Evolutionary conservation across 2,329 filamentous ascomycete species (phyloP).

Genomic region (Berkeleyomyces rouxiae): DNA sequence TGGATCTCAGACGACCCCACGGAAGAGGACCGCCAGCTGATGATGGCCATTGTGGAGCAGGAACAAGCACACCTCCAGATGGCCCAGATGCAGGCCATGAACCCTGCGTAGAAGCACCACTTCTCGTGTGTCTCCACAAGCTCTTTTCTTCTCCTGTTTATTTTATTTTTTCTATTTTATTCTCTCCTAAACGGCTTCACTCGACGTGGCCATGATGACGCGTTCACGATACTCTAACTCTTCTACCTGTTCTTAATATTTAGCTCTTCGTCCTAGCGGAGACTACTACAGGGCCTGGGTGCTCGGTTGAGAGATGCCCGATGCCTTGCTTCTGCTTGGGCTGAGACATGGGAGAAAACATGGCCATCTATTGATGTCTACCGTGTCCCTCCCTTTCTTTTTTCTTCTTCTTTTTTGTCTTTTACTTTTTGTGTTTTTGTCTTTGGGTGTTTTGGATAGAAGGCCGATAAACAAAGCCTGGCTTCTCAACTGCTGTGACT

Average conservation of each 20-base stretch:
- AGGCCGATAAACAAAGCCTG: neutral
- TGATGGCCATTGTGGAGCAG: slow-evolving; percentile 20
- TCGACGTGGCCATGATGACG: neutral
- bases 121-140: neutral
- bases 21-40: slow-evolving; percentile 41
- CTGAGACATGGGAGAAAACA: neutral
- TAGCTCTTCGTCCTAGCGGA: neutral
- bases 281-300: neutral
- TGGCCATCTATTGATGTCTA: neutral
- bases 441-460: neutral
- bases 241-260: slow-evolving; percentile 2
- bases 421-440: neutral
- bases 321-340: neutral
- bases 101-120: neutral
- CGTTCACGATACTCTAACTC: neutral
- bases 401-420: neutral
- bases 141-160: slow-evolving; percentile 2
- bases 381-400: neutral
- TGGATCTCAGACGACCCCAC: slow-evolving; percentile 63
- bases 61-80: neutral
- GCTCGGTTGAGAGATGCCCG: neutral
- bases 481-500: neutral
- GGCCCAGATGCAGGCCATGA: neutral
- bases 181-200: neutral
- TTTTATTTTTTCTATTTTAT: slow-evolving; percentile 2